phyloP scores from a whole-genome alignment of 768 basidiomycete genomes.

The Erythrobasidium yunnanense region DNA sequence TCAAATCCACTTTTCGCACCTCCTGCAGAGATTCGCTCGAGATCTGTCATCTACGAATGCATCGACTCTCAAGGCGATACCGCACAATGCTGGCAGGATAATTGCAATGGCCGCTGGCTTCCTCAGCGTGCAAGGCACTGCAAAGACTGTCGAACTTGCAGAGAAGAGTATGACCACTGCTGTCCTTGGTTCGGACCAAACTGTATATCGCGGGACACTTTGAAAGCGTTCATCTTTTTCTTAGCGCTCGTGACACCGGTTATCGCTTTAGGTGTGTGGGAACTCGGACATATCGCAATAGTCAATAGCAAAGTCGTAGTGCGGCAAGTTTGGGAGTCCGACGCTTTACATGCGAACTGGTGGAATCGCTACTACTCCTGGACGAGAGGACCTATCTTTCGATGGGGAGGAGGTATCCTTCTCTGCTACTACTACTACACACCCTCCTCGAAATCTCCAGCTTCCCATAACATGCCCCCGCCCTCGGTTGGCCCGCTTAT shows the following conservation, averaged over 20 bases:
- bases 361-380: constrained; percentile 8
- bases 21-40: neutral
- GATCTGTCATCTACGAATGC: constrained; percentile 28
- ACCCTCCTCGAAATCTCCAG: neutral
- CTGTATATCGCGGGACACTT: constrained; percentile 17
- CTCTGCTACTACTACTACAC: neutral
- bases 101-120: constrained; percentile 41
- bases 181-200: constrained; percentile 37
- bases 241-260: neutral
- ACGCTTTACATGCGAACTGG: constrained; percentile 5
- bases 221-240: constrained; percentile 24
- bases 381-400: constrained; percentile 8
- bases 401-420: constrained; percentile 31
- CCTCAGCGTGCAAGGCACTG: constrained; percentile 43
- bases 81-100: constrained; percentile 39
- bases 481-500: neutral
- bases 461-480: neutral
- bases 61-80: constrained; percentile 29
- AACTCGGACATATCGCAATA: neutral
- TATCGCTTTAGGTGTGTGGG: neutral
- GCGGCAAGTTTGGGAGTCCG: neutral
- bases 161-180: constrained; percentile 43
- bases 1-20: neutral
- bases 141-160: constrained; percentile 39
- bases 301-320: neutral